phyloP scores from a whole-genome alignment of 441 rosid species.

The Eutrema salsugineum region DNA sequence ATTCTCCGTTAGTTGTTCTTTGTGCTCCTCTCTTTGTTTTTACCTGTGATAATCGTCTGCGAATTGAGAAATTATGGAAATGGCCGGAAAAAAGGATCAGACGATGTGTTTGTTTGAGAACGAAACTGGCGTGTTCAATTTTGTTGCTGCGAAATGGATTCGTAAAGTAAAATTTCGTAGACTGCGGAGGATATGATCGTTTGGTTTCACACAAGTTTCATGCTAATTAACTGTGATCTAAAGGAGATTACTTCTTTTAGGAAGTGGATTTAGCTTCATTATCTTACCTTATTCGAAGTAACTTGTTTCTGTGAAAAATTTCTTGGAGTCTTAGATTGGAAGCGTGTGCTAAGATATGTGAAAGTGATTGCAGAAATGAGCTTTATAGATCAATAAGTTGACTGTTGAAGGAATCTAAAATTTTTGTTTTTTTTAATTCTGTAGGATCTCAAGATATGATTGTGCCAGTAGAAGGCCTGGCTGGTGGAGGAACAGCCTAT shows the following conservation, averaged over 20 bases:
- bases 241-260: neutral
- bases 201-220: neutral
- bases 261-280: neutral
- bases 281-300: neutral
- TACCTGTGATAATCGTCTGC: neutral
- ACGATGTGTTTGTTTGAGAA: neutral
- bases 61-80: neutral
- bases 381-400: neutral
- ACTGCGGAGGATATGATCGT: neutral
- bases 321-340: neutral
- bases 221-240: neutral
- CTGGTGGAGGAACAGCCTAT: conserved; percentile 97
- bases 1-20: neutral
- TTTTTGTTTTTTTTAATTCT: neutral
- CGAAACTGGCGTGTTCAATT: neutral
- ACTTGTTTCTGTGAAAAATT: neutral
- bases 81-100: neutral
- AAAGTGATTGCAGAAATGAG: neutral
- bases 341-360: neutral
- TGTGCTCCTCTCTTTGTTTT: no score
- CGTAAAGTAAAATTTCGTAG: neutral
- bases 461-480: conserved; percentile 90
- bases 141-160: neutral
- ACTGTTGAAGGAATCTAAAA: neutral
- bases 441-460: conserved; percentile 49